Base-by-base conservation (phyloP, 2,329 filamentous ascomycete species). In the Calonectria ilicicola region DNA sequence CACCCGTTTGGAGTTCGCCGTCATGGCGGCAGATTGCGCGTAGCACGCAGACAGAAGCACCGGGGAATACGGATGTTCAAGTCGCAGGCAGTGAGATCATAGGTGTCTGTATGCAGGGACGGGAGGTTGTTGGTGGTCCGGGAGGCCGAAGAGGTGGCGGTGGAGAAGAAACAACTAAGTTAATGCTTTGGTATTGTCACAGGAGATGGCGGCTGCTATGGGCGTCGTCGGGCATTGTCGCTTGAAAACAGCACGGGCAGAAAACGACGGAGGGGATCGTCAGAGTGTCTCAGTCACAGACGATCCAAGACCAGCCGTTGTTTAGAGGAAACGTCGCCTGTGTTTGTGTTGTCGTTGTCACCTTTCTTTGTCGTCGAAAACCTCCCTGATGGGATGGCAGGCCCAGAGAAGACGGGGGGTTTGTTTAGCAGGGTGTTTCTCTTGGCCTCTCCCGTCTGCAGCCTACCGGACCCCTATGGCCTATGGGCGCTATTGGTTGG, bases 1-100 rank as follows among this genome's bases (percentile, higher is more conserved):
- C 81, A 87, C 86, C 78, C 90, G 87, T 81, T 91, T 90, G 74
- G 86, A 83, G 81, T 86, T 89, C 78, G 84, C 83, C 79, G 88
- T 85, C 88, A 90, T 90, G 82, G 76, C 73, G 67, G 65, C 70
- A 65, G 62, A 70, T 69, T 72, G 76, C 72, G 71, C 72, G 56
- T 67, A 65, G 46, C 44, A 67, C 64, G 69, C 72, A 70, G 67
- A 69, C 69, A 75, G 69, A 67, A 66, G 67, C 63, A 71, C 63
- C 62, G 70, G 58, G 44, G 49, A 71, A 65, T 60, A 69, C 40
- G 40, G 42, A 29, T 46, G 56, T 46, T 58, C 14, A 53, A 29
- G 65, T 72, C 60, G 74, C 42, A 56, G 62, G 72, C 21, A 15
- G 56, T 65, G 38, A 68, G 65, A 17, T 49, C 62, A 68, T 74